These are phyloP conservation scores for Pleurotus cornucopiae DNA, from an alignment of 768 basidiomycete genomes.

Conservation along the genomic window DNA sequence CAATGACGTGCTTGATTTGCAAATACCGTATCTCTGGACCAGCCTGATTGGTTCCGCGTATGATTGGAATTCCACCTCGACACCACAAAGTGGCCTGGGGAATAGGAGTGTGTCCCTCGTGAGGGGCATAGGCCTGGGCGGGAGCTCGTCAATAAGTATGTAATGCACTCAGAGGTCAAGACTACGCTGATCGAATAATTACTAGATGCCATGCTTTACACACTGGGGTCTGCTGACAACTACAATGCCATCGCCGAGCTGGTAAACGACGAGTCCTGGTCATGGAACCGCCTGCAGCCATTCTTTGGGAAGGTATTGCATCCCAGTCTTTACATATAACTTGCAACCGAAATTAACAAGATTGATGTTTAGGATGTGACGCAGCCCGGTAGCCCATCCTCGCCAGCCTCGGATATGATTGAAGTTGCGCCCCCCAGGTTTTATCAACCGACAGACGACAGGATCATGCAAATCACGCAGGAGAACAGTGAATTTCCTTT, in stretches of 20 bases:
- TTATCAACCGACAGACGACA: constrained; percentile 12
- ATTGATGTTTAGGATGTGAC: constrained; percentile 20
- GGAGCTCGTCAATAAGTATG: constrained; percentile 17
- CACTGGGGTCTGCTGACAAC: constrained; percentile 21
- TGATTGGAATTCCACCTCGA: constrained; percentile 24
- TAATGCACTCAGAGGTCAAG: background rate
- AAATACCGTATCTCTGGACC: constrained; percentile 11
- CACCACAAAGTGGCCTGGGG: constrained; percentile 15
- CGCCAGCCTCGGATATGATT: constrained; percentile 17
- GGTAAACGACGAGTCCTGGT: constrained; percentile 22
- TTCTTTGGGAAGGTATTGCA: constrained; percentile 19
- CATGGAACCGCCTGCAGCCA: constrained; percentile 20
- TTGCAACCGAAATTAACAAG: constrained; percentile 14
- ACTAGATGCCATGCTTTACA: constrained; percentile 20
- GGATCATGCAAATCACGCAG: constrained; percentile 20
- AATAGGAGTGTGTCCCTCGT: constrained; percentile 15
- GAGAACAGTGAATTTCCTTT: constrained; percentile 24
- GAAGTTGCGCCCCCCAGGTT: constrained; percentile 19
- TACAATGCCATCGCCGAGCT: constrained; percentile 19
- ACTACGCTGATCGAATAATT: background rate
- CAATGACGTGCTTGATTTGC: constrained; percentile 12
- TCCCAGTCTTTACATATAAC: constrained; percentile 5
- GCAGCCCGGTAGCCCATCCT: constrained; percentile 20
- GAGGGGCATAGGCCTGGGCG: constrained; percentile 18
- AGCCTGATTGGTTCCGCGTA: constrained; percentile 9